Percentiles rank a stretch among this genome's conserved stretches.
Evolutionary conservation across 1,284 basidiomycete species (phyloP).

Genomic region (Phenoliferia sp.): DNA sequence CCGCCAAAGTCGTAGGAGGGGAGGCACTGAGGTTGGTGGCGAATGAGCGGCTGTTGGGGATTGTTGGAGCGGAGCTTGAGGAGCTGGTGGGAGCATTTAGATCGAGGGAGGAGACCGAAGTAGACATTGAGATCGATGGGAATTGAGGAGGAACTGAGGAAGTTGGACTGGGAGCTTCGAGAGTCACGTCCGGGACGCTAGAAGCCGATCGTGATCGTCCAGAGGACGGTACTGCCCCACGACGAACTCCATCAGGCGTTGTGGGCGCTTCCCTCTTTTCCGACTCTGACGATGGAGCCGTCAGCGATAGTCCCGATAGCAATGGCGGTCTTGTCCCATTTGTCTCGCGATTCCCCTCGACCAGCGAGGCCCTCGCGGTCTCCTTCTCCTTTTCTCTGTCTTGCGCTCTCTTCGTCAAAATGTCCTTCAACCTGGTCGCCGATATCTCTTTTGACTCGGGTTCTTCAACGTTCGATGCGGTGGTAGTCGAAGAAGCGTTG

Average conservation of each 20-base stretch:
- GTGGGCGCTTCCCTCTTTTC: too few relatives aligned
- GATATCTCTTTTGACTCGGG: conserved; percentile 1
- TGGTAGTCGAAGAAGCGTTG: neutral
- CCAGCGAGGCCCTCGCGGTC: neutral
- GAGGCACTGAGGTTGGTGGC: neutral
- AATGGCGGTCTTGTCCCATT: neutral
- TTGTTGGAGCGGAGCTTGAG: neutral
- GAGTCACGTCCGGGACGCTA: neutral
- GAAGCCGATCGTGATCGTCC: too few relatives aligned
- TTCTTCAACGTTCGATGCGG: conserved; percentile 3
- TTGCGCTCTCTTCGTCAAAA: conserved; percentile 19
- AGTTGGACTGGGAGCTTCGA: conserved; percentile 1
- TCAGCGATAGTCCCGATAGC: conserved; percentile 6
- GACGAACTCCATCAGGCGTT: too few relatives aligned
- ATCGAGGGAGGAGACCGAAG: too few relatives aligned
- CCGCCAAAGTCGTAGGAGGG: too few relatives aligned
- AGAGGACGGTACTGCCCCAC: too few relatives aligned
- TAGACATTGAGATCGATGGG: too few relatives aligned
- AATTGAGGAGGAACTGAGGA: neutral
- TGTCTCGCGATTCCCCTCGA: neutral
- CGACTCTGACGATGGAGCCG: conserved; percentile 3
- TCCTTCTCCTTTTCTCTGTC: conserved; percentile 19
- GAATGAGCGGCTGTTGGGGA: neutral
- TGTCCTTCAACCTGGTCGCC: conserved; percentile 22
- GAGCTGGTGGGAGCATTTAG: too few relatives aligned